phyloP scores from a whole-genome alignment of 495 filamentous ascomycete species.

The Mycothermus thermophilus region DNA sequence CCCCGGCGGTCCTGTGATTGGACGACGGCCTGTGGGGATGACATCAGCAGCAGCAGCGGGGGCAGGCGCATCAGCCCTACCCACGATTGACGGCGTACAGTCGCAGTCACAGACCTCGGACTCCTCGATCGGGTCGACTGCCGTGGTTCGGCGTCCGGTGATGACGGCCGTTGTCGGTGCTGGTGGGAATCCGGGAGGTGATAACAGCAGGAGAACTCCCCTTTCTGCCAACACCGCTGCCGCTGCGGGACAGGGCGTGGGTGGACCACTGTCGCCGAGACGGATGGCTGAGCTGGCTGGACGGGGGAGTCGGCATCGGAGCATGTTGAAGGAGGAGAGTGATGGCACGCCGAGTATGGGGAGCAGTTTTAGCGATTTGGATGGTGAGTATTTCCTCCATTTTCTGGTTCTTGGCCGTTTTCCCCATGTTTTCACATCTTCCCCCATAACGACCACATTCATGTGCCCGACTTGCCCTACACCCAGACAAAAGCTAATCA shows the following conservation, averaged over 20 bases:
- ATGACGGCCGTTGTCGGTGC: neutral
- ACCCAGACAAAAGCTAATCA: neutral
- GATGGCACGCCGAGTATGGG: slow-evolving; percentile 93
- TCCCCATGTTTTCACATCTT: too few relatives aligned
- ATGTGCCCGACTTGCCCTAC: too few relatives aligned
- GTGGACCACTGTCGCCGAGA: slow-evolving; percentile 33
- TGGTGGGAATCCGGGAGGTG: neutral
- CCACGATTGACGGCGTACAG: neutral
- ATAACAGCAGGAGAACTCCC: neutral
- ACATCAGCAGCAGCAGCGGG: slow-evolving; percentile 21
- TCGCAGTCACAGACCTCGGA: slow-evolving; percentile 35
- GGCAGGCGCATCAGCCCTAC: neutral
- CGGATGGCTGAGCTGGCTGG: slow-evolving; percentile 42
- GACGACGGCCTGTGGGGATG: too few relatives aligned
- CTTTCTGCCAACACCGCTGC: neutral
- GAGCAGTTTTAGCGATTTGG: slow-evolving; percentile 92
- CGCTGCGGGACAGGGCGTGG: too few relatives aligned
- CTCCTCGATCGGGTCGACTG: slow-evolving; percentile 48
- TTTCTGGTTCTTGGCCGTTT: too few relatives aligned
- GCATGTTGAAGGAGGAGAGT: slow-evolving; percentile 45
- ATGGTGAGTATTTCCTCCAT: slow-evolving; percentile 46
- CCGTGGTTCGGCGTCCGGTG: slow-evolving; percentile 9
- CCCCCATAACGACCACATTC: too few relatives aligned
- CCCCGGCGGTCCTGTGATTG: slow-evolving; percentile 9
- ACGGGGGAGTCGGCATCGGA: slow-evolving; percentile 30